Conservation (phyloP, 108 stramenopile genomes). For the Mediolabrus comicus region DNA sequence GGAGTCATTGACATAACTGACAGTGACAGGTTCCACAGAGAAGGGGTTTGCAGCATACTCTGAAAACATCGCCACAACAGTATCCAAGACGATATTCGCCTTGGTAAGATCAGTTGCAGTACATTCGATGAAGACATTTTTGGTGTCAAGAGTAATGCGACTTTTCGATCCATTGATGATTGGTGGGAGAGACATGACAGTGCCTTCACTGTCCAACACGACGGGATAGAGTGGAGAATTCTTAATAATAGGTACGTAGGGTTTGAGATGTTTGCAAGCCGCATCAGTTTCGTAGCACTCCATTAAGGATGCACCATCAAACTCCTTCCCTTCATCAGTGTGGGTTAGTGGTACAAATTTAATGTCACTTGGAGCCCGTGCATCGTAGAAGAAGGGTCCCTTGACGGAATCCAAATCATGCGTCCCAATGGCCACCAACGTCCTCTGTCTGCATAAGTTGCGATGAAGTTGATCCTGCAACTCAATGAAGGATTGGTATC, state of each 20-base stretch:
- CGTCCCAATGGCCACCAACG: slow-evolving; percentile 98
- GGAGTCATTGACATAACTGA: slow-evolving; percentile 82
- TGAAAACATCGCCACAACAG: slow-evolving; percentile 96
- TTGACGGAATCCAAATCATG: slow-evolving; percentile 94
- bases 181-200: slow-evolving; percentile 95
- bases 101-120: slow-evolving; percentile 99
- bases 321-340: slow-evolving; percentile 61
- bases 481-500: slow-evolving; percentile 98
- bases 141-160: slow-evolving; percentile 91
- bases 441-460: slow-evolving; percentile 97
- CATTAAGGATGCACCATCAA: slow-evolving; percentile 65
- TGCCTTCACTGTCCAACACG: slow-evolving; percentile 80
- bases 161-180: slow-evolving; percentile 96
- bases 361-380: slow-evolving; percentile 81
- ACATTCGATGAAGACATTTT: slow-evolving; percentile 98
- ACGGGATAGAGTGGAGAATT: slow-evolving; percentile 94
- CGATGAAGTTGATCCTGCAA: slow-evolving; percentile 99
- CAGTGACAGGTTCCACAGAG: slow-evolving; percentile 89
- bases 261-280: slow-evolving; percentile 94
- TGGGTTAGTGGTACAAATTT: slow-evolving; percentile 94
- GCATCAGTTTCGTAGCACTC: slow-evolving; percentile 90
- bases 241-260: slow-evolving; percentile 95
- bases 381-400: slow-evolving; percentile 94
- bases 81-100: slow-evolving; percentile 99
- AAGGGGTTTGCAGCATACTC: slow-evolving; percentile 93